Evolutionary conservation across 139 green algal genomes (phyloP).

Genomic region (Coccomyxa sp.): DNA sequence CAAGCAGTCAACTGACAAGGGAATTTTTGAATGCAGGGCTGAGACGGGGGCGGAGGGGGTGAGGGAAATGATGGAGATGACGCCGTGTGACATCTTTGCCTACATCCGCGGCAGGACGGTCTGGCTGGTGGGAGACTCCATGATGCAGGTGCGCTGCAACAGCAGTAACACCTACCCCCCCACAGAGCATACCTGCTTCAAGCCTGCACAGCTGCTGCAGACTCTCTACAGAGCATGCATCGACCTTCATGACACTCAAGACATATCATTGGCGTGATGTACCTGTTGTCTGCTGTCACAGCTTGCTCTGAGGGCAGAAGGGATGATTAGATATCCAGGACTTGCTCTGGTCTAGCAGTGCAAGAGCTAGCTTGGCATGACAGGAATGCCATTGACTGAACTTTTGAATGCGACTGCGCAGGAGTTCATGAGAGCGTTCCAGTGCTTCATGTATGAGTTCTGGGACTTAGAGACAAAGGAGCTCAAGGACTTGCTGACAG

Average conservation of each 20-base stretch:
- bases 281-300: background rate
- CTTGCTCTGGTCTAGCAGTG: no score
- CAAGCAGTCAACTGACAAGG: background rate
- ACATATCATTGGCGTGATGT: background rate
- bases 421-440: slow-evolving; percentile 11
- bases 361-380: no score
- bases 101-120: slow-evolving; percentile 30
- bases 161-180: slow-evolving; percentile 4
- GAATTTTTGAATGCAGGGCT: background rate
- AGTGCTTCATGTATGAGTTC: slow-evolving; percentile 24
- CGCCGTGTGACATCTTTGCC: slow-evolving; percentile 32
- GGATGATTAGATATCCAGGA: no score
- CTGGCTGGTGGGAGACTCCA: slow-evolving; percentile 31
- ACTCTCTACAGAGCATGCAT: no score
- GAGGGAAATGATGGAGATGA: slow-evolving; percentile 16
- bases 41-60: background rate
- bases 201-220: no score
- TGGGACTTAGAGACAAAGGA: slow-evolving; percentile 15
- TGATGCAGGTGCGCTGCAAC: slow-evolving; percentile 5
- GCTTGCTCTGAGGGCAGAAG: no score
- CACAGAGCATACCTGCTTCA: background rate
- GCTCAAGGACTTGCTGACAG: background rate
- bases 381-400: no score
- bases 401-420: no score
- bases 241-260: background rate